Evolutionary conservation across 768 basidiomycete species (phyloP).

Genomic region (Boletales sp.): DNA sequence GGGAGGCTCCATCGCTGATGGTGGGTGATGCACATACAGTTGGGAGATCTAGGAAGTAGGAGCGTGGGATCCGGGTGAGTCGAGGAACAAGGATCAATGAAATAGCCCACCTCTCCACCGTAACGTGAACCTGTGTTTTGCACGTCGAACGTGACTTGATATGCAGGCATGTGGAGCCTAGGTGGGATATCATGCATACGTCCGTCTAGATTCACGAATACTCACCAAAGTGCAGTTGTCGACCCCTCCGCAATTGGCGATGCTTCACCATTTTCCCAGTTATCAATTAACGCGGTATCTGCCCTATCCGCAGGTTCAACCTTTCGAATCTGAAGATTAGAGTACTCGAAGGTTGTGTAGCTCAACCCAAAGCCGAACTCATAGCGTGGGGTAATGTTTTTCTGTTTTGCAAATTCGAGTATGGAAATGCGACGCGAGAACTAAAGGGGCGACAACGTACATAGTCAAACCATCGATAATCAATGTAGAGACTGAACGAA

Average conservation of each 20-base stretch:
- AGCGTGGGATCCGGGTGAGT: background rate
- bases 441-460: constrained; percentile 33
- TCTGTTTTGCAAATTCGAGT: constrained; percentile 27
- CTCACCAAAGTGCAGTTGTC: constrained; percentile 57
- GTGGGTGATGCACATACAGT: constrained; percentile 68
- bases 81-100: background rate
- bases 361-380: constrained; percentile 90
- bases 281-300: constrained; percentile 32
- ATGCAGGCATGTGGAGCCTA: constrained; percentile 66
- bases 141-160: constrained; percentile 59
- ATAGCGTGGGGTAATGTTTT: constrained; percentile 73
- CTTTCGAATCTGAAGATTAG: constrained; percentile 46
- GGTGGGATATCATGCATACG: background rate
- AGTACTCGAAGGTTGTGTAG: constrained; percentile 80
- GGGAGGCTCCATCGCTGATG: constrained; percentile 64
- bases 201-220: background rate
- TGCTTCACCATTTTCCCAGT: constrained; percentile 59
- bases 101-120: constrained; percentile 59
- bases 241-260: constrained; percentile 55
- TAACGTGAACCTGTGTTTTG: constrained; percentile 56
- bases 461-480: constrained; percentile 70
- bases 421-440: background rate
- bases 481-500: constrained; percentile 50
- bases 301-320: constrained; percentile 32
- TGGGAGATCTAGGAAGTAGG: constrained; percentile 54